Evolutionary conservation across 257 asterid genomes (phyloP).

Genomic region (Petunia secreta): DNA sequence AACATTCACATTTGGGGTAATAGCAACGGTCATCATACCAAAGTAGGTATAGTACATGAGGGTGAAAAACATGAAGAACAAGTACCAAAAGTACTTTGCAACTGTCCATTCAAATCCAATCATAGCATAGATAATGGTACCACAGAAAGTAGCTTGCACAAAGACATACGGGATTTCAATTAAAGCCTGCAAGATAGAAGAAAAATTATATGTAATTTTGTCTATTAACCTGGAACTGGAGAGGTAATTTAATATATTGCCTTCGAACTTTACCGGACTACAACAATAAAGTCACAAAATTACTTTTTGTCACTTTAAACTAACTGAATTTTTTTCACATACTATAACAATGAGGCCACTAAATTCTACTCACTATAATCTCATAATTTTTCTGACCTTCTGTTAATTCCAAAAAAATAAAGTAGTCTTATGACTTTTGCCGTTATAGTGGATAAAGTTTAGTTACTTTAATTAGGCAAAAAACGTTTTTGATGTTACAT

Average conservation of each 20-base stretch:
- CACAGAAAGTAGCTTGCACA: slow-evolving; percentile 49
- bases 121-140: slow-evolving; percentile 66
- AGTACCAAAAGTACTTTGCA: slow-evolving; percentile 71
- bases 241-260: neutral
- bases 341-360: too few relatives aligned
- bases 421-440: too few relatives aligned
- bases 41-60: slow-evolving; percentile 63
- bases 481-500: too few relatives aligned
- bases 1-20: slow-evolving; percentile 65
- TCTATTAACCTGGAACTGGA: too few relatives aligned
- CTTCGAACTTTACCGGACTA: neutral
- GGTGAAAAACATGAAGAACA: slow-evolving; percentile 60
- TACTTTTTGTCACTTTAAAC: too few relatives aligned
- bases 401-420: too few relatives aligned
- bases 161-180: slow-evolving; percentile 64
- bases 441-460: too few relatives aligned
- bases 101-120: slow-evolving; percentile 66
- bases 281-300: too few relatives aligned
- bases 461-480: too few relatives aligned
- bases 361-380: neutral
- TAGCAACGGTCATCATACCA: slow-evolving; percentile 81
- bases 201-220: neutral
- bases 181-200: slow-evolving; percentile 42
- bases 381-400: neutral
- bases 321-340: too few relatives aligned